Percentiles rank a stretch among this genome's conserved stretches.
These are phyloP conservation scores for Sanghuangporus weigelae DNA, from an alignment of 1,284 basidiomycete genomes.

Conservation along the genomic window DNA sequence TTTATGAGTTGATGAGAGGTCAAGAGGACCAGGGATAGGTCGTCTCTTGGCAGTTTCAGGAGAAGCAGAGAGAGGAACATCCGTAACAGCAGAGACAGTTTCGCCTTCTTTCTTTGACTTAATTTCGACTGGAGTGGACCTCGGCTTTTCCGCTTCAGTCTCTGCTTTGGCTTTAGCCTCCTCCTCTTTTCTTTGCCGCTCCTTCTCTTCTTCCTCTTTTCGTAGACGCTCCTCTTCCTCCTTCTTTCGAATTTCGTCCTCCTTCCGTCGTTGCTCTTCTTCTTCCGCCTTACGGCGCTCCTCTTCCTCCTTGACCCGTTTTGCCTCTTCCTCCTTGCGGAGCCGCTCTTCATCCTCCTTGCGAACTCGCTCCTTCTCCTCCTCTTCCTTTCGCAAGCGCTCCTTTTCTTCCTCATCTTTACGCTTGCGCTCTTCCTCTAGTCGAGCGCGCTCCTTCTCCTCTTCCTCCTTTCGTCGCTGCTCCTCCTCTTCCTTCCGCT, in stretches of 20 bases:
- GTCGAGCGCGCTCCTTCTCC: conserved; percentile 24
- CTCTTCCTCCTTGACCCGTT: conserved; percentile 20
- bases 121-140: conserved; percentile 22
- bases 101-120: conserved; percentile 12
- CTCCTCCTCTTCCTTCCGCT: conserved; percentile 21
- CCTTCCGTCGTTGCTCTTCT: conserved; percentile 25
- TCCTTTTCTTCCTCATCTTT: conserved; percentile 28
- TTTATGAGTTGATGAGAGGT: conserved; percentile 50
- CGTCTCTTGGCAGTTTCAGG: conserved; percentile 32
- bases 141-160: conserved; percentile 26
- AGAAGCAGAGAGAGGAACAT: conserved; percentile 29
- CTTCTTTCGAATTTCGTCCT: conserved; percentile 28
- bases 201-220: conserved; percentile 24
- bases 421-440: conserved; percentile 32
- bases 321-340: conserved; percentile 24
- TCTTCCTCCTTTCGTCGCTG: conserved; percentile 26
- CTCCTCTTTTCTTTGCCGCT: conserved; percentile 21
- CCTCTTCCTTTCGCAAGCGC: conserved; percentile 23
- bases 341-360: conserved; percentile 29
- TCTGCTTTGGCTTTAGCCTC: conserved; percentile 32
- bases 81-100: conserved; percentile 25
- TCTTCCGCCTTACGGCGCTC: conserved; percentile 21
- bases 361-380: conserved; percentile 21
- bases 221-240: conserved; percentile 33
- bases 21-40: conserved; percentile 61